These are phyloP conservation scores for Diplodia intermedia DNA, from an alignment of 2,329 filamentous ascomycete genomes.

Conservation along the genomic window DNA sequence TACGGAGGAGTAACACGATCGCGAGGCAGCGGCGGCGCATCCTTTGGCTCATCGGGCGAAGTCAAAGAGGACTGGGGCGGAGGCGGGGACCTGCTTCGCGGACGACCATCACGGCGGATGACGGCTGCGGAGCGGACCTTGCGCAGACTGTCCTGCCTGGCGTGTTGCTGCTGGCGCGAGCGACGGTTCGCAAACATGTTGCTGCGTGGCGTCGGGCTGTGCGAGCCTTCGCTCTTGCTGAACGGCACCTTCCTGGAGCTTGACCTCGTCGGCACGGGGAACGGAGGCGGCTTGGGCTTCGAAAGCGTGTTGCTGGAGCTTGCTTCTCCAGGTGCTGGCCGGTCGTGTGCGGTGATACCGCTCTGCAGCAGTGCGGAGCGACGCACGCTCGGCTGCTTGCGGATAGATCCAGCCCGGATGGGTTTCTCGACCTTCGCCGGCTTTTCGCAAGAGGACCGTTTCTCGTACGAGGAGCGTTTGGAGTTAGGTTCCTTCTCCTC, in stretches of 20 bases:
- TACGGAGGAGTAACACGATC: constrained; percentile 69
- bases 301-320: constrained; percentile 44
- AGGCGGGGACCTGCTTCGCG: constrained; percentile 62
- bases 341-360: constrained; percentile 73
- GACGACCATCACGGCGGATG: constrained; percentile 70
- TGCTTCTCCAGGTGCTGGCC: constrained; percentile 66
- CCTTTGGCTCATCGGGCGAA: constrained; percentile 66
- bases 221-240: constrained; percentile 75
- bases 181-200: constrained; percentile 43
- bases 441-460: constrained; percentile 44
- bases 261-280: constrained; percentile 86
- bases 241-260: constrained; percentile 80
- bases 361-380: constrained; percentile 81
- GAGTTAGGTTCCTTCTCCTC: constrained; percentile 50
- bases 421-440: constrained; percentile 46
- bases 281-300: constrained; percentile 68
- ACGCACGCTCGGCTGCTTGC: constrained; percentile 68
- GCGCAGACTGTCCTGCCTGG: constrained; percentile 69
- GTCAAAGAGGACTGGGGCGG: constrained; percentile 21
- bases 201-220: constrained; percentile 73
- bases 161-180: constrained; percentile 54
- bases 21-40: constrained; percentile 72
- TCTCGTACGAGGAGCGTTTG: constrained; percentile 42
- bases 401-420: constrained; percentile 39
- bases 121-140: constrained; percentile 85